Conservation (phyloP, 2,329 filamentous ascomycete species). For the Aspergillus quadrilineatus region DNA sequence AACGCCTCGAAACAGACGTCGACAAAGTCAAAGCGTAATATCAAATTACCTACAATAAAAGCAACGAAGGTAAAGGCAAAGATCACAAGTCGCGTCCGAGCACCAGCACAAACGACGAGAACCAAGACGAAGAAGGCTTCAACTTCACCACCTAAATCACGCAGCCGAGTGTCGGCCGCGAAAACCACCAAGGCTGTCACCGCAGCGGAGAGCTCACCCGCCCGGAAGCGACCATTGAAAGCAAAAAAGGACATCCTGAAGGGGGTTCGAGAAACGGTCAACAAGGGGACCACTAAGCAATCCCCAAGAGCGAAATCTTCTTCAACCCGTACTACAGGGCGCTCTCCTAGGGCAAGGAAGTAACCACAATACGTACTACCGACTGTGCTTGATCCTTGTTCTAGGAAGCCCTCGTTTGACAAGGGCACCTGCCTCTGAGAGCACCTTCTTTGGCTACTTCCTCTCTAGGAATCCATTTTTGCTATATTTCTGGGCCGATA, state of each 20-base stretch:
- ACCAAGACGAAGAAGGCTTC: slow-evolving; percentile 18
- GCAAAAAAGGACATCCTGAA: slow-evolving; percentile 16
- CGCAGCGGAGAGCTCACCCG: slow-evolving; percentile 23
- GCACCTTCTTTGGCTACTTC: background rate
- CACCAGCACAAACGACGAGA: slow-evolving; percentile 16
- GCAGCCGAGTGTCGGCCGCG: slow-evolving; percentile 29
- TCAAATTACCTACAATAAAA: slow-evolving; percentile 33
- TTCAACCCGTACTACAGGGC: background rate
- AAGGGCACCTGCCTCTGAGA: background rate
- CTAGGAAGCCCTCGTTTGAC: background rate
- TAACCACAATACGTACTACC: background rate
- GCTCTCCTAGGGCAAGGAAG: slow-evolving; percentile 4
- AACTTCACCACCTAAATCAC: slow-evolving; percentile 24
- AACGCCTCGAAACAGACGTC: slow-evolving; percentile 17
- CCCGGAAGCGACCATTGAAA: slow-evolving; percentile 17
- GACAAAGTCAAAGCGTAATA: slow-evolving; percentile 17
- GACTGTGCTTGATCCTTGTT: background rate
- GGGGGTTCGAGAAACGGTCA: slow-evolving; percentile 8
- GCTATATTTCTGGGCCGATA: background rate
- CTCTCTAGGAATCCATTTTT: background rate
- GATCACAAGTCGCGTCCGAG: slow-evolving; percentile 22
- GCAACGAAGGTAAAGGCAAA: slow-evolving; percentile 28
- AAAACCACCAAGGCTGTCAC: slow-evolving; percentile 31
- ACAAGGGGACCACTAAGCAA: slow-evolving; percentile 5
- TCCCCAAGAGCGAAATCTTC: background rate